Evolutionary conservation across 768 basidiomycete genomes (phyloP), one percentile per base, ranked within the genome.

Genomic region (Russula sp.): DNA sequence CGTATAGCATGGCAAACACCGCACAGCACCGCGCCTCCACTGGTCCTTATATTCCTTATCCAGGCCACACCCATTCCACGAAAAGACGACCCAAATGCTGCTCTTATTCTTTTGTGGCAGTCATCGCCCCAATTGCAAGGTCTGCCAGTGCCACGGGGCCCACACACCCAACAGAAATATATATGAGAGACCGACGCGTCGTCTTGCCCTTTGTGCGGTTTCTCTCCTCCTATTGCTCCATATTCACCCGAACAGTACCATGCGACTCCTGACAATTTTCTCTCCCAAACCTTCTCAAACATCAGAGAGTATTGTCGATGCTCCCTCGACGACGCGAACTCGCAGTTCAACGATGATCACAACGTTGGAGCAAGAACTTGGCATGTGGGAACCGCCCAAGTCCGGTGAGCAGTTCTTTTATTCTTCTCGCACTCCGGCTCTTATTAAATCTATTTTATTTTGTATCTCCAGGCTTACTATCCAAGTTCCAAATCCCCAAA

Each of bases 331-430:
- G 9, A 5, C 38, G 38, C 38, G 53, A 24, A 10, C 14, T 30
- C 58, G 58, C 38, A 46, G 63, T 32, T 64, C 63, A 30, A 64
- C 63, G 51, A 60, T 53, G 3, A 60, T 64, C 30, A 60, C 59
- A 13, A 34, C 49, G 53, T 55, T 64, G 63, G 63, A 64, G 48
- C 38, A 55, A 42, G 63, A 64, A 28, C 42, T 64, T 36, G 63
- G 63, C 48, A 55, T 60, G 22, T 6, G 59, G 5, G 28, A 49
- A 34, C 59, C 46, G 10, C 53, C 48, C 10, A 54, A 22, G 16
- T 55, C 60, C 24, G 63, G 63, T 64, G 20, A 44, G 44, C 7
- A 44, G 20, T 22, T 22, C 5, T 18, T 48, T 34, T n/a, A 22
- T 48, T 30, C 32, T 48, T 6, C 40, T 44, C 53, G 2, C 22